phyloP scores from a whole-genome alignment of 257 asterid genomes.

The Rauvolfia tetraphylla region DNA sequence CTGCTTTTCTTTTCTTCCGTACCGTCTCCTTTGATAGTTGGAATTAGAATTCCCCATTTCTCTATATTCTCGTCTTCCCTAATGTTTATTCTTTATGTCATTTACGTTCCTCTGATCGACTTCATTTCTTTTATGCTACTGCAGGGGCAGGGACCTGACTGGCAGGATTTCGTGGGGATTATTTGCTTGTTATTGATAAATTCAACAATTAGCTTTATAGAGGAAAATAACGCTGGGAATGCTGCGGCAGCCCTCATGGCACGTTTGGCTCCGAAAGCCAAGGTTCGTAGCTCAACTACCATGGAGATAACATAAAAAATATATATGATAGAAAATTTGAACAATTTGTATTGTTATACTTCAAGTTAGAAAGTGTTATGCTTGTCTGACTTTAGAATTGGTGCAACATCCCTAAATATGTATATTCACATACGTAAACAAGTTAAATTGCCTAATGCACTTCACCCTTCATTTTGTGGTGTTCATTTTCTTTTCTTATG shows the following conservation, averaged over 20 bases:
- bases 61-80: not conserved
- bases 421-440: not conserved
- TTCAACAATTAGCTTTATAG: constrained; percentile 27
- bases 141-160: constrained; percentile 31
- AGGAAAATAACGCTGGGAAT: constrained; percentile 33
- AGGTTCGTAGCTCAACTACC: constrained; percentile 10
- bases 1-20: not conserved
- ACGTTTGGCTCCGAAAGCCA: constrained; percentile 28
- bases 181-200: constrained; percentile 23
- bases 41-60: not conserved
- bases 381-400: not conserved
- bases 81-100: not conserved
- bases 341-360: not conserved
- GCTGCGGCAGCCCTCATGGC: constrained; percentile 37
- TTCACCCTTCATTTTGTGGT: not conserved
- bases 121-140: not conserved
- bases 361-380: not conserved
- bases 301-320: not conserved
- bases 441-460: not conserved
- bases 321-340: not conserved
- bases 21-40: not conserved
- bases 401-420: not conserved
- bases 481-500: not conserved
- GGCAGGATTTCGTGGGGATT: constrained; percentile 28
- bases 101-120: not conserved